Conservation (phyloP, 352 stramenopile genomes). For the Globisporangium solare region DNA sequence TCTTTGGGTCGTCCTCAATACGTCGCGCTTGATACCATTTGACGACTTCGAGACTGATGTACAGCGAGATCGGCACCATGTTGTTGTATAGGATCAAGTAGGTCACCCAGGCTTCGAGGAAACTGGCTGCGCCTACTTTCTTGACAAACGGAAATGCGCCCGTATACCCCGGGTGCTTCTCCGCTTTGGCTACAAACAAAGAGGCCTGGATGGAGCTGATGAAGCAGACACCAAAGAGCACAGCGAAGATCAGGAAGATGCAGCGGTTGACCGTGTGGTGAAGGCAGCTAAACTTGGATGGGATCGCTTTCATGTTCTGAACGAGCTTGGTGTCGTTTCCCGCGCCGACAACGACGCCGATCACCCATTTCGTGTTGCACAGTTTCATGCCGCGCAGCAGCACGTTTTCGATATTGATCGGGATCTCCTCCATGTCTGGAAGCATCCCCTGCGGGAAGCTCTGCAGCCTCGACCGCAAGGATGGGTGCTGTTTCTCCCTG, state of each 20-base stretch:
- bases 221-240: slow-evolving; percentile 66
- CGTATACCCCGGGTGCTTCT: slow-evolving; percentile 16
- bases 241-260: slow-evolving; percentile 80
- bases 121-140: slow-evolving; percentile 27
- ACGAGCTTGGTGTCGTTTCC: slow-evolving; percentile 81
- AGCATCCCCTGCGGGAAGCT: not conserved
- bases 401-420: slow-evolving; percentile 78
- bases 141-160: slow-evolving; percentile 27
- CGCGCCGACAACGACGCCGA: slow-evolving; percentile 73
- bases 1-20: slow-evolving; percentile 84
- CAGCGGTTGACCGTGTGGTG: slow-evolving; percentile 77
- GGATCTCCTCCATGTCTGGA: slow-evolving; percentile 46
- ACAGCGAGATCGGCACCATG: slow-evolving; percentile 96
- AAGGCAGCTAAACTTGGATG: slow-evolving; percentile 82
- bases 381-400: slow-evolving; percentile 78
- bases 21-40: slow-evolving; percentile 94
- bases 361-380: slow-evolving; percentile 78
- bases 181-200: slow-evolving; percentile 36
- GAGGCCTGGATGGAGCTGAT: slow-evolving; percentile 62
- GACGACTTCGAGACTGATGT: slow-evolving; percentile 96
- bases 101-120: slow-evolving; percentile 68
- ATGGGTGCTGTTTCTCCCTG: not conserved
- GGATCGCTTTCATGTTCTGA: slow-evolving; percentile 83
- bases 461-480: not conserved
- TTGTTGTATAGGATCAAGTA: slow-evolving; percentile 89